Base-by-base conservation (phyloP, 768 basidiomycete species). In the Leucocoprinus birnbaumii region DNA sequence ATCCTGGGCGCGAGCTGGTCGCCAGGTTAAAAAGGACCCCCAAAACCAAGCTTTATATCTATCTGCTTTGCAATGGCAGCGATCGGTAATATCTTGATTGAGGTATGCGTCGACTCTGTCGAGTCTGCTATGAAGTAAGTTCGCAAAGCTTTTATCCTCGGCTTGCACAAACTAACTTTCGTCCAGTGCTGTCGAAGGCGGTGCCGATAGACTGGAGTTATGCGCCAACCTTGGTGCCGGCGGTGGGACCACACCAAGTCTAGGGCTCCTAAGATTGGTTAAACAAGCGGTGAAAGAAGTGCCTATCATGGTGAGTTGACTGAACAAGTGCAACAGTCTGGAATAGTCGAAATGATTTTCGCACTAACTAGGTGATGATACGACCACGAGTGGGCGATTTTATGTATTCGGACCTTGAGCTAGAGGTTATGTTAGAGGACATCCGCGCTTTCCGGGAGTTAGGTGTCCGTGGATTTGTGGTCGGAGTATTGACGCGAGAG, bases 371-470 rank as follows among this genome's bases (percentile, higher is more conserved):
- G 91, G 80, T 76, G 21, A 91, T 94, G 89, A 75, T 94, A 54
- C 81, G 91, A 34, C 90, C 91, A 9, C 79, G 91, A 25, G 72
- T 77, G 2, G 92, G 92, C 0, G 89, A 91, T 65, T 94, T 94
- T 66, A 64, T 85, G 3, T 94, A 92, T 66, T 78, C 84, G 2
- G 67, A 79, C 8, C 68, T 70, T 7, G 92, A 94, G 65, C 54
- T 91, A 3, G 73, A 76, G 10, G 82, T 89, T 48, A 94, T 94
- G 86, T 61, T 83, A 27, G 83, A 85, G 63, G 92, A 94, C 62
- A 84, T 91, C 45, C 71, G 66, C 9, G 58, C 73, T 16, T 86
- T 89, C 71, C 88, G 82, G 61, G 66, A 74, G 24, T 65, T 75
- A 48, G 80, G 77, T 9, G 77, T 85, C 18, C 74, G 76, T 44